These are phyloP conservation scores for Zizania latifolia DNA, from an alignment of 176 grass and related monocot species.

Conservation along the genomic window DNA sequence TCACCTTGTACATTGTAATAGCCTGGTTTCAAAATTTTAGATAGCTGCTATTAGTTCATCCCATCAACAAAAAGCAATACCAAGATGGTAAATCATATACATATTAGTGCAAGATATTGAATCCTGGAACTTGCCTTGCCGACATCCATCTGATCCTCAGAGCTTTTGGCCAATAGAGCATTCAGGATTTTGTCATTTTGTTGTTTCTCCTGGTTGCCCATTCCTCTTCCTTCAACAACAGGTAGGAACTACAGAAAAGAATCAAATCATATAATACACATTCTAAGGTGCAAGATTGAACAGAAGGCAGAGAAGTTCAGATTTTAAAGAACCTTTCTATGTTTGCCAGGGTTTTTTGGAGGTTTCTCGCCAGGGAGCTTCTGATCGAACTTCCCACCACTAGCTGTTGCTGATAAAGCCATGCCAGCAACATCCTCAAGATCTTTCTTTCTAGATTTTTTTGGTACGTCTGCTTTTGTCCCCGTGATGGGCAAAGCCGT, in stretches of 20 bases:
- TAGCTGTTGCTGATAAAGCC: conserved; percentile 81
- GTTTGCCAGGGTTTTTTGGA: conserved; percentile 78
- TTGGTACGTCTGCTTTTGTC: conserved; percentile 54
- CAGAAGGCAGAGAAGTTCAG: not conserved
- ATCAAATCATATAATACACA: not conserved
- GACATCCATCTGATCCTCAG: conserved; percentile 60
- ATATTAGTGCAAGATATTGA: not conserved
- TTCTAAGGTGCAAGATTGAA: not conserved
- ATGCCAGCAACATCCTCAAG: conserved; percentile 81
- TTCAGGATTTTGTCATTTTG: conserved; percentile 77
- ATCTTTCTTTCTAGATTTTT: conserved; percentile 76
- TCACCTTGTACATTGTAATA: conserved; percentile 77
- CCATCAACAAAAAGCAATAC: not conserved
- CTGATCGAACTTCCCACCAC: conserved; percentile 86
- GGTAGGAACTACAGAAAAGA: conserved; percentile 54
- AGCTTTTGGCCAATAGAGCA: conserved; percentile 52
- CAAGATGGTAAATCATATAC: not conserved
- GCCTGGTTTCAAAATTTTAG: conserved; percentile 43
- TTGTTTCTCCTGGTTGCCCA: conserved; percentile 56
- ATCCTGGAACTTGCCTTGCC: conserved; percentile 53
- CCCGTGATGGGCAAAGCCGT: conserved; percentile 74
- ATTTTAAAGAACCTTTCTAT: conserved; percentile 56
- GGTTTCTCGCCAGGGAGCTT: conserved; percentile 88
- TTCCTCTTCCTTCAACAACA: conserved; percentile 73
- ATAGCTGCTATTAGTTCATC: not conserved